Evolutionary conservation across 768 basidiomycete species (phyloP), one percentile per base, ranked within the genome.

Genomic region (Lactarius tabidus): DNA sequence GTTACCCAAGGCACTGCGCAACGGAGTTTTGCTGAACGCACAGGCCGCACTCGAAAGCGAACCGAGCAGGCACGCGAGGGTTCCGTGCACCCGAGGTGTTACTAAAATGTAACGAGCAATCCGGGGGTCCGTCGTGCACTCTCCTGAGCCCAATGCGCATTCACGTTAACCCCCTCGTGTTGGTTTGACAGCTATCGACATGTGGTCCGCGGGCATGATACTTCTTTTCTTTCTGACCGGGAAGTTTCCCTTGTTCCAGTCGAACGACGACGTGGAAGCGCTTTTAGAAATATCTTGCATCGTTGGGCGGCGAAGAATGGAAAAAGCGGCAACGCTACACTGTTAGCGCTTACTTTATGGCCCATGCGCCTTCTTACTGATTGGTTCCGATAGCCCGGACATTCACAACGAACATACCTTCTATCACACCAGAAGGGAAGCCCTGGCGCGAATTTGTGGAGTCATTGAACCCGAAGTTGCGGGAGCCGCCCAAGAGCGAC

Each of bases 1-100:
- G 12, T 51, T 60, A 15, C 31, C 55, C 31, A 39, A 39, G 31
- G 6, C n/a, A 51, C 10, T 23, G 9, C 26, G 55, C 18, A 33
- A n/a, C 64, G 31, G 48, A 35, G 45, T 64, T 26, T 66, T 48
- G 57, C 41, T 38, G 31, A 41, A 45, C 26, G 53, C 59, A 17
- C 62, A 91, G 91, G 69, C 91, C 92, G 1, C 79, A 81, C 43
- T 90, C 92, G 59, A 95, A 95, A 75, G 95, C 97, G 3, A 98
- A 98, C 73, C 85, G 97, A 56, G 97, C 97, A 1, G 97, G 97
- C 4, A 99, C 97, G 15, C 79, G 97, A 71, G 97, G 97, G 0
- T 99, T 99, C 74, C 85, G 97, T 63, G 95, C 97, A 1, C 97
- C 97, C 0, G 97, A 99, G 71, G 96, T 99, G 2, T 76, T 99